Base-by-base conservation (phyloP, 371 early-diverging fungal genomes). In the Rhizopus sp. region DNA sequence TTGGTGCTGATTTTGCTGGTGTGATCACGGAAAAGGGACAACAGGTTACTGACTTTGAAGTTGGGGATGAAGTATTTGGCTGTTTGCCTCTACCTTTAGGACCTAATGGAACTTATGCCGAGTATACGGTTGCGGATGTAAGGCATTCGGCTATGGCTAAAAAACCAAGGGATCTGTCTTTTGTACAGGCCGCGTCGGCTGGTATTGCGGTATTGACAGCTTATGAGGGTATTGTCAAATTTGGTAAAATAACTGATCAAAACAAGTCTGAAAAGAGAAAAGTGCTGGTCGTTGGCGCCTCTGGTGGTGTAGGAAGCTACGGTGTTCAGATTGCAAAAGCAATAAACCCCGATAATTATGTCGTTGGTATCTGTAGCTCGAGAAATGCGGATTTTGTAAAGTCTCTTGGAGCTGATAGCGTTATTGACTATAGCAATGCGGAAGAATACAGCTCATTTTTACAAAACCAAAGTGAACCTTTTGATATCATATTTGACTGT, bases 261-360 rank as follows among this genome's bases (percentile, higher is more conserved):
- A 50, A 50, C n/a, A 15, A 30, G 8, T 0, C 30, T 5, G 8
- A 50, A 16, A 41, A 38, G n/a, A 48, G 55, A 31, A 64, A 53
- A 15, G 64, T 85, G 7, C 52, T 87, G 5, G 53, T 87, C 9
- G 50, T 77, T 17, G 88, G 86, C 37, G 85, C 82, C 6, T 75
- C 81, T 15, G 85, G 86, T 6, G 85, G 85, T 42, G 77, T 83
- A 42, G 90, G 88, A 3, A 66, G 73, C 1, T 83, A 74, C 47
- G 86, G 74, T 6, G 77, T 89, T 9, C 91, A 90, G 58, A 13
- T 87, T 4, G 89, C 84, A 17, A 87, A 86, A 49, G 62, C 69
- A 1, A 33, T 73, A 30, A 35, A 59, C 31, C 35, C 35, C 1
- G 71, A 76, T 5, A 85, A 86, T 2, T 47, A 74, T 15, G 88